These are phyloP conservation scores for Bauhinia variegata DNA, from an alignment of 306 rosid genomes.

Conservation along the genomic window DNA sequence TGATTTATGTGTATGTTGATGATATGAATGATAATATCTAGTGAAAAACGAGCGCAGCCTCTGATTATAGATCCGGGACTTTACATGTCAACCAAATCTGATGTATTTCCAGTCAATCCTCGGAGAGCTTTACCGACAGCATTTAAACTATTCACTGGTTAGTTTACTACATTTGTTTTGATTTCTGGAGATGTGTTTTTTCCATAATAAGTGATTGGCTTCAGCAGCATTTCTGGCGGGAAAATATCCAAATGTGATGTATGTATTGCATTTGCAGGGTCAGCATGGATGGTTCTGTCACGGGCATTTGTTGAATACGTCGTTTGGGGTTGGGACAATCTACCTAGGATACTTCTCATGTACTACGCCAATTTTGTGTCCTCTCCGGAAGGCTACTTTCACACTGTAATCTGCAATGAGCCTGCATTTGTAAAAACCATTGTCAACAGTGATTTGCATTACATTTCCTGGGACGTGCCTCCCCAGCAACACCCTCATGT, in stretches of 20 bases:
- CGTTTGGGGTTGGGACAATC: slow-evolving; percentile 96
- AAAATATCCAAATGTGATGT: too few relatives aligned
- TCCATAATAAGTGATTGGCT: too few relatives aligned
- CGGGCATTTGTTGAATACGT: slow-evolving; percentile 75
- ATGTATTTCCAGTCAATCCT: slow-evolving; percentile 75
- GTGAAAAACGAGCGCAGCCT: slow-evolving; percentile 87
- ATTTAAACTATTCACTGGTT: slow-evolving; percentile 90
- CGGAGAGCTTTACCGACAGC: slow-evolving; percentile 69
- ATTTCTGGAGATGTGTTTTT: too few relatives aligned
- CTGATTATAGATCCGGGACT: slow-evolving; percentile 89
- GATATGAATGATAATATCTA: slow-evolving; percentile 40
- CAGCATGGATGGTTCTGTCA: slow-evolving; percentile 94
- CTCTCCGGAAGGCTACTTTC: slow-evolving; percentile 96
- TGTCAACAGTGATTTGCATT: slow-evolving; percentile 82
- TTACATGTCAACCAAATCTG: slow-evolving; percentile 68
- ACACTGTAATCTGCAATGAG: slow-evolving; percentile 83
- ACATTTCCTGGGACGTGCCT: slow-evolving; percentile 85
- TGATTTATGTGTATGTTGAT: slow-evolving; percentile 4
- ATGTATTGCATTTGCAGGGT: too few relatives aligned
- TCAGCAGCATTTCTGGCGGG: too few relatives aligned
- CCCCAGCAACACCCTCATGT: slow-evolving; percentile 88
- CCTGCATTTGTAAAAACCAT: slow-evolving; percentile 71
- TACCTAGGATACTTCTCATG: slow-evolving; percentile 92
- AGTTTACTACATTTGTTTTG: too few relatives aligned
- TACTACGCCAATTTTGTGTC: slow-evolving; percentile 90